Evolutionary conservation across 2,329 filamentous ascomycete species (phyloP), one percentile per base, ranked within the genome.

Genomic region (Aspergillus sp.): DNA sequence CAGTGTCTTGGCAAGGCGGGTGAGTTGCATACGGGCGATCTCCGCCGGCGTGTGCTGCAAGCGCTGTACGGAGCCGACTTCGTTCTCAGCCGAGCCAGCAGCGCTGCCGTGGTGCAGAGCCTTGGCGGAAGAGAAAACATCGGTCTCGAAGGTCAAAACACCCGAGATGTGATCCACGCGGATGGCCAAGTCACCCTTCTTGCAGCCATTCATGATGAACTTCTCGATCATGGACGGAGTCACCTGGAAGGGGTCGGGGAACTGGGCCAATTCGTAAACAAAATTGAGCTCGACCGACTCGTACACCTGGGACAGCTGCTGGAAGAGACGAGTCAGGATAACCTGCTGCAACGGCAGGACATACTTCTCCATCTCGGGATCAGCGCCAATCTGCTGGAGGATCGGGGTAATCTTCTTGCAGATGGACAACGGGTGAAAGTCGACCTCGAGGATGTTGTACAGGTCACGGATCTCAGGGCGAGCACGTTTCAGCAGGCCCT

Each of bases 191-290:
- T 98, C 93, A 48, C 93, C 93, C 81, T 98, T 98, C 82, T 98
- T 98, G 80, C 94, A 97, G 54, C 93, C 93, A 71, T 98, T 98
- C 93, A 98, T 98, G 78, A 98, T 97, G 78, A 98, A 98, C 75
- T 97, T 98, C 77, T 98, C 93, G 57, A 98, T 94, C 52, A 88
- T 94, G 56, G 85, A 82, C 45, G 86, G 83, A 53, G 81, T 86
- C 57, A 97, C 89, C 72, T 96, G 86, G 80, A 94, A 97, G 38
- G 93, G 88, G 66, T 94, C 90, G 7, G 93, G 93, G 78, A 98
- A 98, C 64, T 93, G 81, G 52, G 93, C 93, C 46, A 98, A 85
- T 62, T 87, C 84, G 68, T 95, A 85, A 41, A 98, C 91, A 60
- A 97, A 97, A 60, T 82, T 80, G 51, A 98, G 80, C 67, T 97